phyloP scores from a whole-genome alignment of 371 early-diverging fungal genomes.

The Mucor ambiguus region DNA sequence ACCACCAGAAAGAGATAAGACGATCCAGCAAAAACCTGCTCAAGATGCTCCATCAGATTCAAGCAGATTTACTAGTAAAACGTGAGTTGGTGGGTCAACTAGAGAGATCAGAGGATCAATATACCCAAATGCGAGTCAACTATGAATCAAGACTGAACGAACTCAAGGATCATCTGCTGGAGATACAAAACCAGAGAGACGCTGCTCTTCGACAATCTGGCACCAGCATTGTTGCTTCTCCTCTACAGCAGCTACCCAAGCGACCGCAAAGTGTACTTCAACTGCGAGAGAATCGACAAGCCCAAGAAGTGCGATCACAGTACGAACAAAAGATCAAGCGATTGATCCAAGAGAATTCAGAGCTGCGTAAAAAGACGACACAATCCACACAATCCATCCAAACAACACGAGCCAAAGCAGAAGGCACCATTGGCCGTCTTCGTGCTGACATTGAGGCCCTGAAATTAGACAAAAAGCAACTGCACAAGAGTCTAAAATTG shows the following conservation, averaged over 20 bases:
- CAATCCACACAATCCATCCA: conserved; percentile 51
- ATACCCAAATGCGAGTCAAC: conserved; percentile 53
- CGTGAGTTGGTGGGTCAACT: conserved; percentile 58
- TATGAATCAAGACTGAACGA: conserved; percentile 69
- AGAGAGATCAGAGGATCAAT: conserved; percentile 59
- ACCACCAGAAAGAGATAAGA: conserved; percentile 14
- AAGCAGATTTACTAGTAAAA: conserved; percentile 66
- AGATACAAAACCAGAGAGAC: conserved; percentile 67
- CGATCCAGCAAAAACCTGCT: conserved; percentile 36
- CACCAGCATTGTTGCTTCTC: background rate
- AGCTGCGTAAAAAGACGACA: conserved; percentile 55
- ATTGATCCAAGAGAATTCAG: conserved; percentile 66
- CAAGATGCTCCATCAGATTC: conserved; percentile 65
- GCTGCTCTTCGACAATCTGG: conserved; percentile 14
- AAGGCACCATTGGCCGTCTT: conserved; percentile 37
- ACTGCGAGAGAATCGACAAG: conserved; percentile 34
- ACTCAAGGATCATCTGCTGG: conserved; percentile 58
- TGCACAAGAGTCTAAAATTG: conserved; percentile 66
- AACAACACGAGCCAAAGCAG: conserved; percentile 50
- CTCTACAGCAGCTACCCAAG: background rate
- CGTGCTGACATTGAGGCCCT: conserved; percentile 53
- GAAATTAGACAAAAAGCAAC: conserved; percentile 72
- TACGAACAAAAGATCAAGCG: conserved; percentile 71
- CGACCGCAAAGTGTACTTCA: conserved; percentile 17
- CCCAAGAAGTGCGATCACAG: conserved; percentile 33